phyloP scores from a whole-genome alignment of 2,329 filamentous ascomycete species.

The Coniochaeta prunicola region DNA sequence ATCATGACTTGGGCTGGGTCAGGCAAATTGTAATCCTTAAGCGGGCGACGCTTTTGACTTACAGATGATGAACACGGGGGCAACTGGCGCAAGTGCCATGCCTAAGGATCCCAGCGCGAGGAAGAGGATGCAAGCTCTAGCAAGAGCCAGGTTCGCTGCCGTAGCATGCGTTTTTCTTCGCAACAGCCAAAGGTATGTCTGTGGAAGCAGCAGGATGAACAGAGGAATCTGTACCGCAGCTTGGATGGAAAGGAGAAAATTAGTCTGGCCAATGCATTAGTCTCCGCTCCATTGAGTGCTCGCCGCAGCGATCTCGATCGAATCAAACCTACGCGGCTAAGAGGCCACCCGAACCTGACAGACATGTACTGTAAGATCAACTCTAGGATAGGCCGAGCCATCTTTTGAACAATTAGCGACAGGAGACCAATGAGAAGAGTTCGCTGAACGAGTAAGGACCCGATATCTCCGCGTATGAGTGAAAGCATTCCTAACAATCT shows the following conservation, averaged over 20 bases:
- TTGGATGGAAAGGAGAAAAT: conserved; percentile 7
- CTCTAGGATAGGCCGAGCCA: conserved; percentile 6
- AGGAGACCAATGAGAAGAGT: conserved; percentile 4
- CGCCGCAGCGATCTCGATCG: background rate
- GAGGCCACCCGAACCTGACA: conserved; percentile 6
- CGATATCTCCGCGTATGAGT: conserved; percentile 6
- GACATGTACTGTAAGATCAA: conserved; percentile 9
- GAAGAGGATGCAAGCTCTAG: conserved; percentile 4
- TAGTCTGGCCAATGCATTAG: conserved; percentile 2
- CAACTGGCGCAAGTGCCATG: conserved; percentile 5
- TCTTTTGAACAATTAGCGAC: conserved; percentile 1
- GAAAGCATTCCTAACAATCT: conserved; percentile 1
- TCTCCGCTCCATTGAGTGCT: background rate
- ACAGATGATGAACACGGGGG: conserved; percentile 5
- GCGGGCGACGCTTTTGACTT: background rate
- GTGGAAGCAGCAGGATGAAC: conserved; percentile 5
- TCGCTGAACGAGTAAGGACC: background rate
- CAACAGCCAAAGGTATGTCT: background rate
- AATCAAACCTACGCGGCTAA: conserved; percentile 5
- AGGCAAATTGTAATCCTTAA: background rate
- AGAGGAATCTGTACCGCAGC: conserved; percentile 8
- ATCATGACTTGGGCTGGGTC: conserved; percentile 4
- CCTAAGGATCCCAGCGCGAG: conserved; percentile 2
- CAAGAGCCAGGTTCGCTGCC: conserved; percentile 4
- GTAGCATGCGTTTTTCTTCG: background rate